Conservation (phyloP, 2,329 filamentous ascomycete species). For the Ceratocystis cacaofunesta region DNA sequence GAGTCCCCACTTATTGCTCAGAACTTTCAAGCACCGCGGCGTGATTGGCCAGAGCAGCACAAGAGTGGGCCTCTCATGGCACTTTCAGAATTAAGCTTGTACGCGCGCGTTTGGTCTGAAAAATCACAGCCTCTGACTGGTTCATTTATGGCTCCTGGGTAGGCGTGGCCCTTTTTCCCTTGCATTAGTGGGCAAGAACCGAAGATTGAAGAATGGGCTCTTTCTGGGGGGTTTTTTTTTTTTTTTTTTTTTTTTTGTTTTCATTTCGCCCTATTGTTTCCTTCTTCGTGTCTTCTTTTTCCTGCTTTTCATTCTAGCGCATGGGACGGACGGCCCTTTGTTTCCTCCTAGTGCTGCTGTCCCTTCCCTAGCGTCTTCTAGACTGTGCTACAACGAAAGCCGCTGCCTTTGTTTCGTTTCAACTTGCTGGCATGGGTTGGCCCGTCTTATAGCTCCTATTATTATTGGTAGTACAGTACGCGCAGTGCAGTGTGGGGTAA, state of each 20-base stretch:
- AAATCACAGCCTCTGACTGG: neutral
- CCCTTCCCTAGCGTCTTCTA: too few relatives aligned
- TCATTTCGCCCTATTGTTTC: too few relatives aligned
- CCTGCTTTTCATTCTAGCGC: neutral
- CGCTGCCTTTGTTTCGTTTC: too few relatives aligned
- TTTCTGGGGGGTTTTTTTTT: neutral
- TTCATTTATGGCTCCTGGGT: neutral
- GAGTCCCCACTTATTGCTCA: neutral
- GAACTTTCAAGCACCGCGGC: neutral
- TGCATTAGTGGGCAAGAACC: neutral
- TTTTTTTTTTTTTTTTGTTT: neutral
- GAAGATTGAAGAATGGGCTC: neutral
- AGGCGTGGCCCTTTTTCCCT: neutral
- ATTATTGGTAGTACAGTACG: too few relatives aligned
- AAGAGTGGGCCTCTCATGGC: neutral
- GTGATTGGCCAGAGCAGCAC: neutral
- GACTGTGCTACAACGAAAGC: too few relatives aligned
- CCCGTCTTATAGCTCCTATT: too few relatives aligned
- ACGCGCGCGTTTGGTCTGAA: conserved; percentile 1
- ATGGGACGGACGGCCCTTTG: too few relatives aligned
- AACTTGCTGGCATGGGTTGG: too few relatives aligned
- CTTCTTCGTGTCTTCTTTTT: neutral
- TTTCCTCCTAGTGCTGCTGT: too few relatives aligned
- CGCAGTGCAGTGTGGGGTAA: too few relatives aligned
- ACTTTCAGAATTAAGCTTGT: neutral